Base-by-base conservation (phyloP, 1,139 yeast species). In the Candida mesenterica region DNA sequence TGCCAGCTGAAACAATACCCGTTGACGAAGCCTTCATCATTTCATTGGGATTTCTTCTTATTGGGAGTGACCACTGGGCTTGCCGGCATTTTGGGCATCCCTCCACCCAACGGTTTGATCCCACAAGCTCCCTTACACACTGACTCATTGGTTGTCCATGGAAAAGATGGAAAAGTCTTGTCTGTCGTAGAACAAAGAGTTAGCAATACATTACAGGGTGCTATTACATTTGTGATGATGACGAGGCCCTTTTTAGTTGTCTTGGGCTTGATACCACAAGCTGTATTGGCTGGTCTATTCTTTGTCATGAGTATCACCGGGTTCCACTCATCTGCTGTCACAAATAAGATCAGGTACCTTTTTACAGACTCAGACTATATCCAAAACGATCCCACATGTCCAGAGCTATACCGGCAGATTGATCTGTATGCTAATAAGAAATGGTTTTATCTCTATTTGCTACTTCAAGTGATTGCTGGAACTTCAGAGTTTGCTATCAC, bases 51-150 rank as follows among this genome's bases (percentile, higher is more conserved):
- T 59, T 85, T 90, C 53, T 75, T 85, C 30, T 63, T 92, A 23
- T 66, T 92, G 24, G 97, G 97, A 0, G 53, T 87, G 9, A 84
- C 92, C 4, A 92, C 97, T 0, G 95, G 96, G 0, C 56, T 90
- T 2, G 72, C 96, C 3, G 97, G 97, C 0, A 59, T 90, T 1
- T 53, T 92, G 9, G 98, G 98, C 0, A 71, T 92, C 2, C 98
- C 97, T 0, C 89, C 97, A 2, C 97, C 97, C 0, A 92, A 92
- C 59, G 98, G 98, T 0, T 66, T 92, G 25, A 90, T 92, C 28
- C 98, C 98, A 0, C 98, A 92, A 57, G 97, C 97, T 0, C 98
- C 97, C 0, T 59, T 92, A 29, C 98, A 92, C 52, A 89, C 97
- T 0, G 76, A 73, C 36, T 79, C 96, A 0, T 61, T 92, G 24